phyloP scores from a whole-genome alignment of 176 grass and related monocot species.

The Rhynchospora tenuis region DNA sequence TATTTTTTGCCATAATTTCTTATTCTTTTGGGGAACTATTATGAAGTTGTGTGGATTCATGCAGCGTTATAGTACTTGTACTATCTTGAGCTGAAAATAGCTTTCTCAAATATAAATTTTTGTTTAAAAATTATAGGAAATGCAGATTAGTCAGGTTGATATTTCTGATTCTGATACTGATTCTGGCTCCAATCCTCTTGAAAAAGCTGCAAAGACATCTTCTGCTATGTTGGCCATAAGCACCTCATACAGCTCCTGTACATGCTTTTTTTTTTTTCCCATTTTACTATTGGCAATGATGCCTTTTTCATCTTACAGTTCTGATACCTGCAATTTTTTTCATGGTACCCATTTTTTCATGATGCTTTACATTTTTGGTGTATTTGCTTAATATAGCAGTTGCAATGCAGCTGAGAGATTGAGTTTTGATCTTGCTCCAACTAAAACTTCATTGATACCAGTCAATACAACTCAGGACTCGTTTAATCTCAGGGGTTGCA shows the following conservation, averaged over 20 bases:
- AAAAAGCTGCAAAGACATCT: conserved; percentile 14
- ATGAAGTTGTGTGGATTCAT: not conserved
- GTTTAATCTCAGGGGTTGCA: conserved; percentile 32
- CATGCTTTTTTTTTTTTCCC: conserved; percentile 5
- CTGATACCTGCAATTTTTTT: conserved; percentile 19
- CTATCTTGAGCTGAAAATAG: not conserved
- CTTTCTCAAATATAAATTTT: not conserved
- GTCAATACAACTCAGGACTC: conserved; percentile 25
- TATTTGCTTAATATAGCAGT: not conserved
- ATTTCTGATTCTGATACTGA: conserved; percentile 42
- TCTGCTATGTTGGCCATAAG: conserved; percentile 22
- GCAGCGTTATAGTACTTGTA: not conserved
- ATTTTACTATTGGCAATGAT: conserved; percentile 5
- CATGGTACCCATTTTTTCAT: not conserved
- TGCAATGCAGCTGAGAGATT: conserved; percentile 19
- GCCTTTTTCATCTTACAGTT: conserved; percentile 14
- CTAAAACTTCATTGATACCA: conserved; percentile 9
- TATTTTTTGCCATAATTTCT: not conserved
- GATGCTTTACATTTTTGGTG: not conserved
- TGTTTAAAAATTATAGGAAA: conserved; percentile 35
- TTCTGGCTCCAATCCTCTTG: conserved; percentile 6
- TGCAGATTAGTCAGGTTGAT: conserved; percentile 26
- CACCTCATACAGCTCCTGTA: conserved; percentile 30
- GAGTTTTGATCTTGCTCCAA: conserved; percentile 8
- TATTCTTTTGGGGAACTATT: not conserved